These are phyloP conservation scores for Salix caprea DNA, from an alignment of 345 rosid species.

Conservation along the genomic window DNA sequence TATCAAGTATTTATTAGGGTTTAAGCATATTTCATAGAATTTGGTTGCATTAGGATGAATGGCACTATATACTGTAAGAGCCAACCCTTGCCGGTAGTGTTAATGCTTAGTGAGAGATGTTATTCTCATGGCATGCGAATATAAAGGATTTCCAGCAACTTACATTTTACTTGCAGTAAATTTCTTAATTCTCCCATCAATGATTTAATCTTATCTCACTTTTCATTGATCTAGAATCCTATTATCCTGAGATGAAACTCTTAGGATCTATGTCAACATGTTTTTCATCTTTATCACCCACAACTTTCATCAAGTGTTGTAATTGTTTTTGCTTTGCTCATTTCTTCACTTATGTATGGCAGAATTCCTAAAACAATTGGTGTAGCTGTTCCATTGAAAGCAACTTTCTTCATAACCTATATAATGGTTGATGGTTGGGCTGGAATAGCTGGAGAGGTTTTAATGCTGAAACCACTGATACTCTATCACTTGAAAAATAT, in stretches of 20 bases:
- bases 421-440: slow-evolving; percentile 99
- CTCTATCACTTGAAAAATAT: slow-evolving; percentile 80
- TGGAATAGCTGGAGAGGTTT: slow-evolving; percentile 83
- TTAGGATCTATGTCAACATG: neutral
- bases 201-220: neutral
- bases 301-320: neutral
- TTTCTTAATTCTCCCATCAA: neutral
- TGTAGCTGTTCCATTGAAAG: slow-evolving; percentile 78
- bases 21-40: neutral
- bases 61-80: no score
- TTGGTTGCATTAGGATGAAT: no score
- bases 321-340: neutral
- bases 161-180: neutral
- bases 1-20: neutral
- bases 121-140: neutral
- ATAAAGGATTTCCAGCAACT: neutral
- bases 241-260: neutral
- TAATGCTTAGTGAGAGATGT: no score
- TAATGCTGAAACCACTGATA: slow-evolving; percentile 77
- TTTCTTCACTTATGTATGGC: slow-evolving; percentile 6
- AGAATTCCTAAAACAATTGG: slow-evolving; percentile 85
- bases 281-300: neutral
- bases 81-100: no score
- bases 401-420: slow-evolving; percentile 91
- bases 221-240: neutral